Conservation (phyloP, 805 yeast genomes). For the Schwanniomyces pseudopolymorphus region DNA sequence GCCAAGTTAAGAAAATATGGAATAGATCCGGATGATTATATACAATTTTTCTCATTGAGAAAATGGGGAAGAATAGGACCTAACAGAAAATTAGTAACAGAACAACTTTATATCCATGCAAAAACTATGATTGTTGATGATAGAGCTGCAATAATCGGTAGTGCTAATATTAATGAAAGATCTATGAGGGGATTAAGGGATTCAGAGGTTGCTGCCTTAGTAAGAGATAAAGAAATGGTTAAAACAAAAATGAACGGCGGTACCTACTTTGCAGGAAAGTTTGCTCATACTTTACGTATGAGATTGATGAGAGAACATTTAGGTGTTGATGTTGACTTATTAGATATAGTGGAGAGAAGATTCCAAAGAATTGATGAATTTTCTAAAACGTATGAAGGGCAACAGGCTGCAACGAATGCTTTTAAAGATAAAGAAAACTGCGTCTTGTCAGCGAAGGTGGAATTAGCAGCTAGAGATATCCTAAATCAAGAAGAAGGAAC, state of each 20-base stretch:
- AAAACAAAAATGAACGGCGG: constrained; percentile 76
- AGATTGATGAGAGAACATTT: constrained; percentile 95
- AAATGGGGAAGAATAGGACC: constrained; percentile 95
- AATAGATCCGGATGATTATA: constrained; percentile 85
- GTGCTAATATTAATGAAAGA: constrained; percentile 95
- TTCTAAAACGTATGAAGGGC: constrained; percentile 43
- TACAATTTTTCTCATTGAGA: constrained; percentile 86
- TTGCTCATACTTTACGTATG: constrained; percentile 85
- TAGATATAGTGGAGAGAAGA: constrained; percentile 78
- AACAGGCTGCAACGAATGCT: constrained; percentile 44
- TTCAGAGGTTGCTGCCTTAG: constrained; percentile 88
- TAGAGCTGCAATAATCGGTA: constrained; percentile 88
- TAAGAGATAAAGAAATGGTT: constrained; percentile 78
- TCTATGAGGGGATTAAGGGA: constrained; percentile 94
- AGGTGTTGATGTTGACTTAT: constrained; percentile 86
- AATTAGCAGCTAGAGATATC: constrained; percentile 69
- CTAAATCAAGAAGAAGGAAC: constrained; percentile 51
- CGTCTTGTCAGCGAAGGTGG: constrained; percentile 66
- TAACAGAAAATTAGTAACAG: constrained; percentile 70
- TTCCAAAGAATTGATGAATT: constrained; percentile 50
- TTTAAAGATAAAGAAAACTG: constrained; percentile 32
- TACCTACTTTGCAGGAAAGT: constrained; percentile 78
- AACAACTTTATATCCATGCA: constrained; percentile 92
- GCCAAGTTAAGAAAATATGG: constrained; percentile 76
- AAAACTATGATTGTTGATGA: constrained; percentile 92